Percentiles rank a stretch among this genome's conserved stretches.
Conservation (phyloP, 2,329 filamentous ascomycete genomes). For the Trichothecium sympodiale region DNA sequence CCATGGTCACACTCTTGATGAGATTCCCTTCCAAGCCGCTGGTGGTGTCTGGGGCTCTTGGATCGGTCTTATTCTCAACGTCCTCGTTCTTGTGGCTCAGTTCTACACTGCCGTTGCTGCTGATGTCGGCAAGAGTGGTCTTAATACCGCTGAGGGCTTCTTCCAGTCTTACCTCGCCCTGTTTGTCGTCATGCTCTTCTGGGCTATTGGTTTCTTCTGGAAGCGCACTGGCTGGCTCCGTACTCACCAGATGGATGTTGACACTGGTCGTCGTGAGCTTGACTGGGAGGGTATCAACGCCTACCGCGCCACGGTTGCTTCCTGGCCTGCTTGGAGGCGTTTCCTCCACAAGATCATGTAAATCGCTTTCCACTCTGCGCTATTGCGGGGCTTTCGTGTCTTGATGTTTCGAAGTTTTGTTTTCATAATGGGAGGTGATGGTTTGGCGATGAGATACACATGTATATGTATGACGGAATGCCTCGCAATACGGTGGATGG, state of each 20-base stretch:
- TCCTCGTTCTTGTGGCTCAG: slow-evolving; percentile 44
- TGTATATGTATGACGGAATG: no score
- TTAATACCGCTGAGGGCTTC: slow-evolving; percentile 36
- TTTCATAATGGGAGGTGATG: no score
- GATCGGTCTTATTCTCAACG: slow-evolving; percentile 46
- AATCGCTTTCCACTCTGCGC: neutral
- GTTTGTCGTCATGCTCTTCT: slow-evolving; percentile 45
- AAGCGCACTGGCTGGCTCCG: slow-evolving; percentile 52
- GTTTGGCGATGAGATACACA: no score
- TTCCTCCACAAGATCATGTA: slow-evolving; percentile 26
- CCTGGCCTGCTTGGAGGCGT: slow-evolving; percentile 40
- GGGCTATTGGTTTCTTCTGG: slow-evolving; percentile 50
- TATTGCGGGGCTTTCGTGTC: no score
- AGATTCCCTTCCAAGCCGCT: slow-evolving; percentile 53
- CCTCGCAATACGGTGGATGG: no score
- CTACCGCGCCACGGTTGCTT: slow-evolving; percentile 35
- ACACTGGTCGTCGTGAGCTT: slow-evolving; percentile 53
- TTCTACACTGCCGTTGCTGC: slow-evolving; percentile 38
- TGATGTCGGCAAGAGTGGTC: slow-evolving; percentile 16
- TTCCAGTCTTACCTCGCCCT: slow-evolving; percentile 44
- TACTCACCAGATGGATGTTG: slow-evolving; percentile 53
- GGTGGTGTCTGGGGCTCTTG: slow-evolving; percentile 54
- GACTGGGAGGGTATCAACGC: slow-evolving; percentile 54
- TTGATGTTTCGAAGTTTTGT: no score
- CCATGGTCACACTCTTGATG: slow-evolving; percentile 50